Evolutionary conservation across 2,329 filamentous ascomycete genomes (phyloP), one percentile per base, ranked within the genome.

Genomic region (Neoascochyta sp.): DNA sequence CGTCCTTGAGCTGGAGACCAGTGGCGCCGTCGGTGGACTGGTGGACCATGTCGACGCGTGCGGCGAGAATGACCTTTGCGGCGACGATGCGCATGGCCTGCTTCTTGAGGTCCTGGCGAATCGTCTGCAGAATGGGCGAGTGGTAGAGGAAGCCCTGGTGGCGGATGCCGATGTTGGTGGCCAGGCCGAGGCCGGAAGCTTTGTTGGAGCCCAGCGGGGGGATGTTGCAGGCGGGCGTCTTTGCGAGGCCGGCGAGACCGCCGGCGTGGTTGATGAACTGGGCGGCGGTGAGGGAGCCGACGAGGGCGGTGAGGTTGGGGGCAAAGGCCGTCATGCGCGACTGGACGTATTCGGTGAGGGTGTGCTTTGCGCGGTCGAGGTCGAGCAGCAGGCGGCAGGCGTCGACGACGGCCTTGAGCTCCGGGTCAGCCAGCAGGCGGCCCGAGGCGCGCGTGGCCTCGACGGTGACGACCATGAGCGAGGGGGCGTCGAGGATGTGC

Each of bases 301-400:
- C 85, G 11, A 98, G 76, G 1, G 80, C 81, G 1, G 92, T 95
- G 31, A 96, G 67, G 52, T 98, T 98, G 0, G 92, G 92, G 4
- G 92, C 92, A 57, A 96, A 96, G 18, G 94, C 74, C 47, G 84
- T 92, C 86, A 98, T 96, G 40, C 92, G 85, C 19, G 90, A 95
- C 65, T 95, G 86, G 10, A 98, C 92, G 54, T 95, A 98, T 58
- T 92, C 83, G 2, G 86, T 94, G 32, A 98, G 74, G 1, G 81
- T 84, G 40, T 77, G 82, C 64, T 95, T 95, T 16, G 90, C 88
- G 45, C 75, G 80, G 60, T 96, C 87, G 7, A 98, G 78, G 20
- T 81, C 76, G n/a, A 96, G 73, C 7, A 86, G 83, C 78, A 93
- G 92, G 43, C 88, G 79, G 64, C 89, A 95, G 7, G 88, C 90